Conservation (phyloP, 768 basidiomycete species). For the Cantharellus anzutake region DNA sequence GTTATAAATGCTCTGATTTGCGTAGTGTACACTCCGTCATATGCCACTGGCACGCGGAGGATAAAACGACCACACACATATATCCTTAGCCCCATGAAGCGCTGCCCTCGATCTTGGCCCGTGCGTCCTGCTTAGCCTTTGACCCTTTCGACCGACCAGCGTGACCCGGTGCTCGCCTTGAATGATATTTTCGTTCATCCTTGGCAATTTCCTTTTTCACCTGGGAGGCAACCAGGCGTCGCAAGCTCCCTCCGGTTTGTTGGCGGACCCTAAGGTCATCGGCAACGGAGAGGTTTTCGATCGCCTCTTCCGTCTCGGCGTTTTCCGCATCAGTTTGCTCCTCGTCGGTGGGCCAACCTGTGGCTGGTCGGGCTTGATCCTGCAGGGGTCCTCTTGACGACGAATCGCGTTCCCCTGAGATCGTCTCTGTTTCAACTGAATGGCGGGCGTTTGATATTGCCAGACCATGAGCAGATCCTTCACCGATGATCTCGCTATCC, state of each 20-base stretch:
- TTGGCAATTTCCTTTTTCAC: slow-evolving; percentile 37
- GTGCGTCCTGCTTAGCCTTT: slow-evolving; percentile 64
- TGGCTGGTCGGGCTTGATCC: too few species aligned
- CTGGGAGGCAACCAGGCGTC: slow-evolving; percentile 37
- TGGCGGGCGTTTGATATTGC: too few species aligned
- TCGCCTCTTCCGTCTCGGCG: background rate
- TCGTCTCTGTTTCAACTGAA: too few species aligned
- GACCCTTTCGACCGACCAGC: slow-evolving; percentile 52
- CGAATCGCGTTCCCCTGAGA: too few species aligned
- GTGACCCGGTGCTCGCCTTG: slow-evolving; percentile 42
- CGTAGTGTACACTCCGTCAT: too few species aligned
- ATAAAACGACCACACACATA: background rate
- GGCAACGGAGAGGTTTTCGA: background rate
- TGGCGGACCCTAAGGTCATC: background rate
- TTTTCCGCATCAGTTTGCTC: background rate
- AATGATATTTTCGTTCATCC: slow-evolving; percentile 60
- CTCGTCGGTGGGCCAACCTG: too few species aligned
- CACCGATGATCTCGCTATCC: too few species aligned
- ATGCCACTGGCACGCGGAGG: too few species aligned
- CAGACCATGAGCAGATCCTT: too few species aligned
- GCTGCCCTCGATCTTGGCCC: slow-evolving; percentile 24
- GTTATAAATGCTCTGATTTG: too few species aligned
- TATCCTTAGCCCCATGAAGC: background rate
- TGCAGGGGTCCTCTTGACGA: too few species aligned
- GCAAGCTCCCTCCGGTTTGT: background rate